Percentiles rank a stretch among this genome's conserved stretches.
These are phyloP conservation scores for Alternaria dauci DNA, from an alignment of 2,329 filamentous ascomycete species.

Conservation along the genomic window DNA sequence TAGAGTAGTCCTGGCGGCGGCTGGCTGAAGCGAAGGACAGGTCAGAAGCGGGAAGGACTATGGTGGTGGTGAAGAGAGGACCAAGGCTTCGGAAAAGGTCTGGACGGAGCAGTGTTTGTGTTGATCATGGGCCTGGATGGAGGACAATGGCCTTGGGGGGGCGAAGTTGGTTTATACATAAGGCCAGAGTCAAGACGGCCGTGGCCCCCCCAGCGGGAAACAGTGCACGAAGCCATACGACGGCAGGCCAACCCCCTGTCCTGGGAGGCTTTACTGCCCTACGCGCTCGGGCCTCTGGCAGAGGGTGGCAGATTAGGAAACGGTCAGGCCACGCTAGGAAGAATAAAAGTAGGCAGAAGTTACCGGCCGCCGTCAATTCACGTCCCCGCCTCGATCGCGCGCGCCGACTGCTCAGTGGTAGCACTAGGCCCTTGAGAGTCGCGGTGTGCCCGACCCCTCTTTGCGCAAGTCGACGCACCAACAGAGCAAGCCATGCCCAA, in stretches of 20 bases:
- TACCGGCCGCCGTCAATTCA: conserved; percentile 40
- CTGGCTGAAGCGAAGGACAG: conserved; percentile 40
- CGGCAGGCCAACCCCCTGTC: conserved; percentile 41
- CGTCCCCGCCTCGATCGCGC: conserved; percentile 51
- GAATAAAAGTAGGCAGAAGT: conserved; percentile 43
- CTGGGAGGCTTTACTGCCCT: conserved; percentile 38
- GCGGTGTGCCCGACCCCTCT: conserved; percentile 48
- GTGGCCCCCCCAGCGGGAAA: conserved; percentile 44
- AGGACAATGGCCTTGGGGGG: conserved; percentile 36
- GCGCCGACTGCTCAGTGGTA: conserved; percentile 47
- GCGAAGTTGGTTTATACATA: conserved; percentile 51
- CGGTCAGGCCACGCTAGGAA: conserved; percentile 50
- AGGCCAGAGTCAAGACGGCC: conserved; percentile 34
- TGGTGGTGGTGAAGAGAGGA: conserved; percentile 16
- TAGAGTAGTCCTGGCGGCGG: conserved; percentile 31
- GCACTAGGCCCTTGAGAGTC: conserved; percentile 38
- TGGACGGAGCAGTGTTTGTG: conserved; percentile 36
- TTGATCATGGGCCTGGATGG: conserved; percentile 48
- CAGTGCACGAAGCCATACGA: conserved; percentile 43
- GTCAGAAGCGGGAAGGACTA: conserved; percentile 26
- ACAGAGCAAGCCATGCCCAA: conserved; percentile 31
- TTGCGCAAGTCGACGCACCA: conserved; percentile 32
- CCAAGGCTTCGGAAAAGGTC: conserved; percentile 22
- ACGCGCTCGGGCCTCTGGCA: conserved; percentile 44
- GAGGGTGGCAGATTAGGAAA: conserved; percentile 44